Conservation (phyloP, 139 green algal genomes). For the Picochlorum sp. region DNA sequence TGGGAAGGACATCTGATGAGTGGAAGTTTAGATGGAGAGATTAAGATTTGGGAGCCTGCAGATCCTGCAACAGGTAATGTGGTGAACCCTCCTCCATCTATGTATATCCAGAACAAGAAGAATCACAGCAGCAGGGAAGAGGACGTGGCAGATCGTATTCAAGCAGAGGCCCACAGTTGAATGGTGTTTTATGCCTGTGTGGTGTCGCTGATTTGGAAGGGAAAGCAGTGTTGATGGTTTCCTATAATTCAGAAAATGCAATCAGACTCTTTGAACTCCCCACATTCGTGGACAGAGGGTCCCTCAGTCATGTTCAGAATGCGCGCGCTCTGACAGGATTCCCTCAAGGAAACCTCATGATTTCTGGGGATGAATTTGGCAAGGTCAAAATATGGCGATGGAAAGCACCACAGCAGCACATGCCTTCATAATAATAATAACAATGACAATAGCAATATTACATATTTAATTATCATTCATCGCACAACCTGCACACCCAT, state of each 20-base stretch:
- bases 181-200: conserved; percentile 35
- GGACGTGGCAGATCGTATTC: neutral
- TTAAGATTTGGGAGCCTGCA: conserved; percentile 40
- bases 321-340: conserved; percentile 33
- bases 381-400: conserved; percentile 60
- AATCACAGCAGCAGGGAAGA: neutral
- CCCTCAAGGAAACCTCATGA: conserved; percentile 28
- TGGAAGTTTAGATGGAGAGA: conserved; percentile 53
- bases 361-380: conserved; percentile 44
- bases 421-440: conserved; percentile 35
- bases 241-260: conserved; percentile 44
- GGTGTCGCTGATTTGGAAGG: conserved; percentile 33
- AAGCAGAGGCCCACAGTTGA: conserved; percentile 1
- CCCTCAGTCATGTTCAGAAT: conserved; percentile 39
- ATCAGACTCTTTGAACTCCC: conserved; percentile 56
- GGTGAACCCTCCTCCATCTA: conserved; percentile 31
- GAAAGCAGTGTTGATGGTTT: conserved; percentile 39
- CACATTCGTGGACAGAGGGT: conserved; percentile 45
- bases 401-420: conserved; percentile 29
- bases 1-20: conserved; percentile 60
- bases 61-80: conserved; percentile 19
- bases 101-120: conserved; percentile 22
- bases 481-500: conserved; percentile 84
- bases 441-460: conserved; percentile 9
- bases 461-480: conserved; percentile 16